Evolutionary conservation across 2,329 filamentous ascomycete genomes (phyloP).

Genomic region (Thelonectria rubi): DNA sequence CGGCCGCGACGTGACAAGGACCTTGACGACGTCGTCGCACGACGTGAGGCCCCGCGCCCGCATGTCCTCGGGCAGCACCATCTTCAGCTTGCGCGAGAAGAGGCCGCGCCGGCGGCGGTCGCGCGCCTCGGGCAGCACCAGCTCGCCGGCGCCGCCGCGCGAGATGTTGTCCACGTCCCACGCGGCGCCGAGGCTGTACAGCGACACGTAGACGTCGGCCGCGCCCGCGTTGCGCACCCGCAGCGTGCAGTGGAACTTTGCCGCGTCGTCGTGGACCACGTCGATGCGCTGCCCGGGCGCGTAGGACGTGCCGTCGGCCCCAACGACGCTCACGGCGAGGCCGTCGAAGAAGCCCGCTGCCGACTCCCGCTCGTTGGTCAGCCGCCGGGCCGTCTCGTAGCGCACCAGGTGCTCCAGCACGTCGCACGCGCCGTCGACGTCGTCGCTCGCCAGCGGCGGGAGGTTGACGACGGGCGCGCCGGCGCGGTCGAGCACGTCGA

Average conservation of each 20-base stretch:
- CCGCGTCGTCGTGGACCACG: neutral
- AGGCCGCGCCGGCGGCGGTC: neutral
- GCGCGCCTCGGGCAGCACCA: neutral
- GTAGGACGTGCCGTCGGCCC: too few species aligned
- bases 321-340: neutral
- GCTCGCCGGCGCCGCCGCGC: neutral
- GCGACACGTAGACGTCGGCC: neutral
- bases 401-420: constrained; percentile 9
- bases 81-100: constrained; percentile 19
- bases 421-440: neutral
- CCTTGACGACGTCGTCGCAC: constrained; percentile 25
- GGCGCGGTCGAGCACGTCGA: neutral
- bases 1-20: constrained; percentile 27
- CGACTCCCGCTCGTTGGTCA: constrained; percentile 5
- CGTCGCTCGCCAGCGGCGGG: neutral
- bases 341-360: constrained; percentile 2
- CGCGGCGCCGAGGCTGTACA: constrained; percentile 10
- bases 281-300: neutral
- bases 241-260: neutral
- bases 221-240: constrained; percentile 6
- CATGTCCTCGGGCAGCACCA: constrained; percentile 2
- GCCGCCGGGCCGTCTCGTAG: constrained; percentile 12
- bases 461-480: neutral
- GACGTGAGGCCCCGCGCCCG: neutral
- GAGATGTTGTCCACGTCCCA: constrained; percentile 14